phyloP scores from a whole-genome alignment of 768 basidiomycete genomes.

The Pulveroboletus sp. region DNA sequence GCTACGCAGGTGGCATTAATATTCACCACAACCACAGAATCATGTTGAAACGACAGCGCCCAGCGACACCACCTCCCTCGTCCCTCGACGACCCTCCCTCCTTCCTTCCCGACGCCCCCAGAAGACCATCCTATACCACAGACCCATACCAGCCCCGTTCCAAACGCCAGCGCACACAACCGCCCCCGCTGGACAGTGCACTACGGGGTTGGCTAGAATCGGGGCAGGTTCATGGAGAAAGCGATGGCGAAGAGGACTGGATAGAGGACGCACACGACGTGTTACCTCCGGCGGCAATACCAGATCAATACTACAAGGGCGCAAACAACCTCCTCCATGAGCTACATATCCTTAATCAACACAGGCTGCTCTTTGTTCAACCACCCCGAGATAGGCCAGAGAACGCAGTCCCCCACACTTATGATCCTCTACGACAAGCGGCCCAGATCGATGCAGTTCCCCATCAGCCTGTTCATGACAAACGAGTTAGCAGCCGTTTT shows the following conservation, averaged over 20 bases:
- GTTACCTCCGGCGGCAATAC: conserved; percentile 3
- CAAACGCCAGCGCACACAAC: conserved; percentile 54
- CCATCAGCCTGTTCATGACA: conserved; percentile 2
- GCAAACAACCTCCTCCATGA: conserved; percentile 69
- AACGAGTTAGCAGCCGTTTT: neutral
- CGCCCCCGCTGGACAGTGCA: conserved; percentile 53
- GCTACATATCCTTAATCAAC: conserved; percentile 65
- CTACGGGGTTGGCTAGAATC: conserved; percentile 43
- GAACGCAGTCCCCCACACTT: neutral
- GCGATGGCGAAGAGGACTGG: conserved; percentile 34
- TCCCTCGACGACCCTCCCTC: conserved; percentile 26
- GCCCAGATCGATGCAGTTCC: conserved; percentile 5
- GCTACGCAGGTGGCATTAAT: neutral
- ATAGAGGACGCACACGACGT: conserved; percentile 35
- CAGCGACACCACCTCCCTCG: conserved; percentile 41
- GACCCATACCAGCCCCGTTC: conserved; percentile 27
- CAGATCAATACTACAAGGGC: conserved; percentile 58
- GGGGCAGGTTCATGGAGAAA: conserved; percentile 14
- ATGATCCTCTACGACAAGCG: neutral
- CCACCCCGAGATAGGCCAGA: conserved; percentile 9
- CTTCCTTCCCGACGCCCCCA: conserved; percentile 12
- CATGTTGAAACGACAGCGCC: conserved; percentile 59
- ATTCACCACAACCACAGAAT: conserved; percentile 5
- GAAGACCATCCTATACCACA: conserved; percentile 9
- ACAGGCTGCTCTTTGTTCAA: conserved; percentile 47